These are phyloP conservation scores for Aspergillus tamarii DNA, from an alignment of 2,329 filamentous ascomycete genomes.

Conservation along the genomic window DNA sequence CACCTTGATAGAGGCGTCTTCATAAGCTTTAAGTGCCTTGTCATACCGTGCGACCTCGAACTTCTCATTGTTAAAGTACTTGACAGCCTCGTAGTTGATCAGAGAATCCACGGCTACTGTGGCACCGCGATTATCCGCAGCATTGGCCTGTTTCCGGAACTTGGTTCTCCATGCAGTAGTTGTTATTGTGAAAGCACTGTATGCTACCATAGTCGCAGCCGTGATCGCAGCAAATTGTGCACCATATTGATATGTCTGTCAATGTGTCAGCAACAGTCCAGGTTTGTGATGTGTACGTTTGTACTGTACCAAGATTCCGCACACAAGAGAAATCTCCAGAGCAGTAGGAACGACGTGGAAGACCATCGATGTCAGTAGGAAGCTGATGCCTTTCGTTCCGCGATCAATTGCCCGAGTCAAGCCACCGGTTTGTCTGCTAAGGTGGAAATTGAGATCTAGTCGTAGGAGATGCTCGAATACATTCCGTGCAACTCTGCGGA, in stretches of 20 bases:
- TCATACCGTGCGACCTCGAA: constrained; percentile 93
- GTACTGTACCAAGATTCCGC: constrained; percentile 73
- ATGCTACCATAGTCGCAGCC: constrained; percentile 84
- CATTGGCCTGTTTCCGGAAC: constrained; percentile 92
- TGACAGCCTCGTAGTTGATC: constrained; percentile 98
- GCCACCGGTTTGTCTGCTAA: constrained; percentile 91
- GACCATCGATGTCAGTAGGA: constrained; percentile 95
- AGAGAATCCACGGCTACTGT: constrained; percentile 95
- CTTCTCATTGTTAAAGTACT: constrained; percentile 99
- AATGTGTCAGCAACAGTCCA: constrained; percentile 19
- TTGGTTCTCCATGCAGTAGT: constrained; percentile 98
- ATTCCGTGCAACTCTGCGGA: constrained; percentile 84
- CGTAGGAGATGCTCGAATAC: constrained; percentile 89
- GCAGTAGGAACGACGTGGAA: constrained; percentile 95
- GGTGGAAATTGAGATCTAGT: constrained; percentile 90
- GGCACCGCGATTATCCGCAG: constrained; percentile 91
- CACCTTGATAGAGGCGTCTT: constrained; percentile 94
- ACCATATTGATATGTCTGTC: constrained; percentile 87
- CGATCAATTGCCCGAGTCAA: constrained; percentile 92
- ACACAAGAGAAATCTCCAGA: constrained; percentile 92
- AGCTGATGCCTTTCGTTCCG: constrained; percentile 98
- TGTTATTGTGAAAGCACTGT: constrained; percentile 94
- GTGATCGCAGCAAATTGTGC: constrained; percentile 90
- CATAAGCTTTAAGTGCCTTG: constrained; percentile 80
- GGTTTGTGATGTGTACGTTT: background rate